Base-by-base conservation (phyloP, 371 early-diverging fungal species). In the Syncephalastrum racemosum region DNA sequence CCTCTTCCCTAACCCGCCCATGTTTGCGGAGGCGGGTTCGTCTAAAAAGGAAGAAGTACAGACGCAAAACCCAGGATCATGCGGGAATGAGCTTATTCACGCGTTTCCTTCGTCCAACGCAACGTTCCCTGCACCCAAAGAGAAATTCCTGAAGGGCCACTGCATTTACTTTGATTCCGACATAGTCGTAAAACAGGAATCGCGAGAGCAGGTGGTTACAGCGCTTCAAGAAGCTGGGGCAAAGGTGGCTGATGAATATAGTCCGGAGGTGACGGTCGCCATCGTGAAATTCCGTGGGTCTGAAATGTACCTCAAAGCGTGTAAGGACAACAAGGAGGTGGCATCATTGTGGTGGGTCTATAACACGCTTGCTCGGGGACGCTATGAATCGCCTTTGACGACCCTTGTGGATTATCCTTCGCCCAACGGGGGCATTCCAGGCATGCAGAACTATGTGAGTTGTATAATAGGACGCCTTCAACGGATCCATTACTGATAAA, bases 261-360 rank as follows among this genome's bases (percentile, higher is more conserved):
- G 52, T 64, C 25, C 67, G 48, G 71, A 77, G 4, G 81, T 85
- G 4, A 84, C 87, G 15, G 65, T 85, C 19, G 79, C 84, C 24
- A 68, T 91, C 25, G 77, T 84, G 31, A 78, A 79, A 53, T 70
- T 80, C 54, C 79, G 92, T 15, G 50, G 59, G 1, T 79, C 86
- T 1, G 25, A 56, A 7, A 63, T 75, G 6, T 90, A 85, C 57
- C 70, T 60, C 14, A 64, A 77, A 66, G 88, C 90, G 0, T 74
- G 77, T 13, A 63, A 66, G 18, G 83, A 88, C 48, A 75, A 82
- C n/a, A 90, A 89, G 68, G 59, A 73, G 4, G 82, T 92, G 1
- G 90, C 73, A 2, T 77, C 82, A n/a, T 52, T 77, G 20, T 75
- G 79, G 67, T 86, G 86, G 86, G 54, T 86, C 5, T 70, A 71